Evolutionary conservation across 352 stramenopile genomes (phyloP).

Genomic region (Sclerospora graminicola): DNA sequence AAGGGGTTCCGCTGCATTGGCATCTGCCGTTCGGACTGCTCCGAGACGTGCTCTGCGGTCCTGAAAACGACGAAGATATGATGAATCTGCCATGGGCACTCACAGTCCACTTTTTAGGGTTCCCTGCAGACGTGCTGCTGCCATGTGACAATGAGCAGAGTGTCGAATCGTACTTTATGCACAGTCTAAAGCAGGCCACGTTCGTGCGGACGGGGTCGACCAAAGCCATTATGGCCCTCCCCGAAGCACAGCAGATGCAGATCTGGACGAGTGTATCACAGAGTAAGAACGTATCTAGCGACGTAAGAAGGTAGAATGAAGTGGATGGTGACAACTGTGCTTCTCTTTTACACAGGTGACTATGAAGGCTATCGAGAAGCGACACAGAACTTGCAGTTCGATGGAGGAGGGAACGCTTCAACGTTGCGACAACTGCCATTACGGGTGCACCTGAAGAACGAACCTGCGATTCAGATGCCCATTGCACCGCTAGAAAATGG

Average conservation of each 20-base stretch:
- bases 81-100: constrained; percentile 47
- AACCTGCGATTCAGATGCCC: constrained; percentile 60
- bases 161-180: constrained; percentile 78
- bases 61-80: constrained; percentile 1
- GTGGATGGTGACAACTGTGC: neutral
- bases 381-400: constrained; percentile 33
- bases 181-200: constrained; percentile 72
- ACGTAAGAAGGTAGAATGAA: neutral
- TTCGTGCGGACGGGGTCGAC: constrained; percentile 68
- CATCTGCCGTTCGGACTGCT: constrained; percentile 69
- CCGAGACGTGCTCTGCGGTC: constrained; percentile 38
- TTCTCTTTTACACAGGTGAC: constrained; percentile 19
- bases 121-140: constrained; percentile 44
- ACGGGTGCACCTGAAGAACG: constrained; percentile 47
- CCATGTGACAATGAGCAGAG: constrained; percentile 67
- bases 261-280: constrained; percentile 68
- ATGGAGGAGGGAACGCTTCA: constrained; percentile 22
- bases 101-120: constrained; percentile 75
- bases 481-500: constrained; percentile 38
- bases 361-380: constrained; percentile 44
- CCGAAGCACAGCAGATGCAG: constrained; percentile 67
- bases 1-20: constrained; percentile 59
- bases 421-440: constrained; percentile 44
- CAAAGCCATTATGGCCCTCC: constrained; percentile 71
- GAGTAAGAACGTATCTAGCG: constrained; percentile 27